Percentiles rank a stretch among this genome's conserved stretches.
Conservation (phyloP, 2,329 filamentous ascomycete species). For the Fusarium sp. region DNA sequence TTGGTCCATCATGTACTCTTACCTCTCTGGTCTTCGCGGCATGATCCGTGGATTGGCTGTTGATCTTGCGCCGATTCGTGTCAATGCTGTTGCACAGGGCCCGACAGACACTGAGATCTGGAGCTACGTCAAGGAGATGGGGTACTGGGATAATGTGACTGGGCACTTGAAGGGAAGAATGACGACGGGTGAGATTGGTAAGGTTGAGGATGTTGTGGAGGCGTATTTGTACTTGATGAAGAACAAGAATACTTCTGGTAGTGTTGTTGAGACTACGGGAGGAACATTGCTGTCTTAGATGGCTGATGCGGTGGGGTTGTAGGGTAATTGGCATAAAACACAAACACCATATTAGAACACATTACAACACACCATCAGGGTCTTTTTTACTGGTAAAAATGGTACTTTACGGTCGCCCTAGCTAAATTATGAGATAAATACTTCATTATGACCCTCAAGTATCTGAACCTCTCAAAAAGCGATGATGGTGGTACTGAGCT, state of each 20-base stretch:
- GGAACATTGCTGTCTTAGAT: constrained; percentile 29
- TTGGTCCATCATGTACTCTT: constrained; percentile 29
- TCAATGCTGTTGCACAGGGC: constrained; percentile 32
- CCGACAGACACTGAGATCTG: constrained; percentile 31
- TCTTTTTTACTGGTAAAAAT: fast-evolving
- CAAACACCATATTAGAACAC: background rate
- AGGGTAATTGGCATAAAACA: background rate
- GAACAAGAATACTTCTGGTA: constrained; percentile 34
- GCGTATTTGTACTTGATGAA: constrained; percentile 39
- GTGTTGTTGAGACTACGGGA: constrained; percentile 32
- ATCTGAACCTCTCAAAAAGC: fast-evolving
- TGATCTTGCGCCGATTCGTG: constrained; percentile 30
- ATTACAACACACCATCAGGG: background rate
- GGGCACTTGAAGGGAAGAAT: constrained; percentile 19
- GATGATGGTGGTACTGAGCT: fast-evolving
- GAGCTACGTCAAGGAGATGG: constrained; percentile 20
- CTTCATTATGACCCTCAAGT: fast-evolving
- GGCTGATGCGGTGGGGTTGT: background rate
- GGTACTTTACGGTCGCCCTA: fast-evolving
- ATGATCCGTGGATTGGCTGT: constrained; percentile 28
- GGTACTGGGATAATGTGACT: constrained; percentile 29
- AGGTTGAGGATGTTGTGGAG: constrained; percentile 34
- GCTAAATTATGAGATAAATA: fast-evolving
- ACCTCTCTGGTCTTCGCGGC: constrained; percentile 22
- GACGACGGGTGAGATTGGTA: constrained; percentile 20